Conservation (phyloP, 1,139 yeast species). For the Hansenula sp. region DNA sequence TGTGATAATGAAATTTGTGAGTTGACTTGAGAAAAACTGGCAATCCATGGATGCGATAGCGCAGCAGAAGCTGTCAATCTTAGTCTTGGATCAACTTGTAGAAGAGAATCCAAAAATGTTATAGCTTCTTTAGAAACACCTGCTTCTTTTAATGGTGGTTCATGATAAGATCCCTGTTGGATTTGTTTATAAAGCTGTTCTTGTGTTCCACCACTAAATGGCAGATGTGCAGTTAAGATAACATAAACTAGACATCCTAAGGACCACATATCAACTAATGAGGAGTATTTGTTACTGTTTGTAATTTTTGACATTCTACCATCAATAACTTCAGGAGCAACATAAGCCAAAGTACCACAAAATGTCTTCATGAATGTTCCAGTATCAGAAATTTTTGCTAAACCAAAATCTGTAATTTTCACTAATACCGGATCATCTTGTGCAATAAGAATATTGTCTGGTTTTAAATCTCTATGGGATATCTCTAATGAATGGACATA, state of each 20-base stretch:
- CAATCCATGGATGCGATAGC: slow-evolving; percentile 56
- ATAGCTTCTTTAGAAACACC: slow-evolving; percentile 62
- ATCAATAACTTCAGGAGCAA: slow-evolving; percentile 90
- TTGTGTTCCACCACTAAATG: slow-evolving; percentile 90
- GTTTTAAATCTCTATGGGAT: slow-evolving; percentile 89
- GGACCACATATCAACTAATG: slow-evolving; percentile 94
- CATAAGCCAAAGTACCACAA: slow-evolving; percentile 86
- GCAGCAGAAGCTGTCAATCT: slow-evolving; percentile 74
- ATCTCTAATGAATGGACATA: slow-evolving; percentile 89
- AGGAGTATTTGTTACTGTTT: slow-evolving; percentile 56
- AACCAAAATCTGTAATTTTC: slow-evolving; percentile 90
- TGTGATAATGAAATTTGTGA: slow-evolving; percentile 62
- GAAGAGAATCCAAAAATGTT: slow-evolving; percentile 60
- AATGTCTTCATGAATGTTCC: slow-evolving; percentile 81
- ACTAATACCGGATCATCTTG: slow-evolving; percentile 87
- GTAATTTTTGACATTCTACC: slow-evolving; percentile 42
- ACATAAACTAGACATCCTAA: slow-evolving; percentile 90
- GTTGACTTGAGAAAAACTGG: slow-evolving; percentile 14
- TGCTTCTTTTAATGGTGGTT: slow-evolving; percentile 67
- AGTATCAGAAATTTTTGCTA: slow-evolving; percentile 76
- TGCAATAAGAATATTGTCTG: slow-evolving; percentile 86
- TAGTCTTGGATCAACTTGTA: slow-evolving; percentile 69
- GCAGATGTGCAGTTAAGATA: slow-evolving; percentile 83
- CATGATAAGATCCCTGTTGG: slow-evolving; percentile 72
- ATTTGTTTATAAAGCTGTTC: slow-evolving; percentile 78